Evolutionary conservation across 192 early-diverging fungal species (phyloP), one percentile per base, ranked within the genome.

Genomic region (Podila clonocystis): DNA sequence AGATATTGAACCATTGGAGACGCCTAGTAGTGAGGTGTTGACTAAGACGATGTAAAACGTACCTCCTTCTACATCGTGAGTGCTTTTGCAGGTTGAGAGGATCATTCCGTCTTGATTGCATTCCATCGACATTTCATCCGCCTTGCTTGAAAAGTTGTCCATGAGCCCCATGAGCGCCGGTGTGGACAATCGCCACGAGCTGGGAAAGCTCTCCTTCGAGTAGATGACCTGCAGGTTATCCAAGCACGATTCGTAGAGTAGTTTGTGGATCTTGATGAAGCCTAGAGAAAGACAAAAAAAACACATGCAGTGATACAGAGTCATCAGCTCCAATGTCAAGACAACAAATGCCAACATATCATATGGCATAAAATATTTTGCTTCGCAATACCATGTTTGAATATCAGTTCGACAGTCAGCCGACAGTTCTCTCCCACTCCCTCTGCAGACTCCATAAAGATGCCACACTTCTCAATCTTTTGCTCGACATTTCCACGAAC

Each of bases 191-290:
- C 55, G 59, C 76, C 76, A 79, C 4, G 59, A 79, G 33, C 65
- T 79, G 4, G 58, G 76, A 58, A 64, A 72, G 0, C 60, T 41
- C 3, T 72, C 70, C 26, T 67, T 72, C 2, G 65, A 72, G 31
- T 71, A 63, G 29, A 70, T 31, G 7, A 79, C 31, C 26, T 62
- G 58, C 17, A 72, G 4, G 52, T 70, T 52, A 11, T 79, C 76
- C 11, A 65, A 60, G 24, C 76, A 79, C 5, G 76, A 71, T 26
- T 79, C 70, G 61, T 79, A 79, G 9, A 79, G 61, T 9, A 79
- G 45, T 60, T 68, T 79, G 60, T 79, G 76, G 26, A 79, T 72
- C 70, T 79, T 79, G 65, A 79, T 79, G 30, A 72, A 79, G 4
- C 76, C 76, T 79, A 64, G 13, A 41, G 3, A 33, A 61, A 2